A percentile compares a stretch with the other conserved stretches of the same genome.
These are phyloP conservation scores for Alternaria brassicicola DNA, from an alignment of 2,329 filamentous ascomycete genomes.

Conservation along the genomic window DNA sequence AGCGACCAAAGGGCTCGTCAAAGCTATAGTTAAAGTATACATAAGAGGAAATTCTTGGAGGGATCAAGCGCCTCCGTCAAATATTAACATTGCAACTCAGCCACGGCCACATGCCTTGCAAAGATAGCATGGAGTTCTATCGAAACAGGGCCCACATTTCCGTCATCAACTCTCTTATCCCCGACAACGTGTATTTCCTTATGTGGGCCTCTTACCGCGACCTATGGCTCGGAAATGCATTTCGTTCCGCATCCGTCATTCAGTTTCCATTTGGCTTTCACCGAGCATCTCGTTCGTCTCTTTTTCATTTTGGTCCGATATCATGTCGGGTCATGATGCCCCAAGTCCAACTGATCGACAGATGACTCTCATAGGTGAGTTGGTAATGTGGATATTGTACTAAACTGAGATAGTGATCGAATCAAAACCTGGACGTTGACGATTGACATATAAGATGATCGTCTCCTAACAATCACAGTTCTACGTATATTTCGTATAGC, in stretches of 20 bases:
- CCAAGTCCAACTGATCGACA: neutral
- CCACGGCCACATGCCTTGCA: neutral
- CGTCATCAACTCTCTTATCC: neutral
- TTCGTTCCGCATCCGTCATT: neutral
- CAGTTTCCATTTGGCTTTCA: neutral
- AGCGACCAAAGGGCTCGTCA: slow-evolving; percentile 51
- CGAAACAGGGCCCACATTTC: neutral
- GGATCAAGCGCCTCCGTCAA: neutral
- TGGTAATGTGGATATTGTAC: neutral
- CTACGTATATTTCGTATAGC: no score
- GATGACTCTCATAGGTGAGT: neutral
- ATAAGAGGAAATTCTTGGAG: neutral
- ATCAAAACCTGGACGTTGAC: neutral
- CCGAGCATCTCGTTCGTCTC: neutral
- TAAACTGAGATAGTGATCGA: neutral
- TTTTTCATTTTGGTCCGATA: neutral
- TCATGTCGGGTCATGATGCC: neutral
- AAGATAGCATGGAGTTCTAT: neutral
- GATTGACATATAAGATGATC: neutral
- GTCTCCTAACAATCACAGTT: neutral
- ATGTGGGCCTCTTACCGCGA: neutral
- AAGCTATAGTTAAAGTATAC: slow-evolving; percentile 47
- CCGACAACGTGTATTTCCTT: neutral
- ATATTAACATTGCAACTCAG: neutral
- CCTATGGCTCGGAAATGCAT: neutral